Conservation (phyloP, 2,329 filamentous ascomycete genomes). For the Gnomoniopsis sp. region DNA sequence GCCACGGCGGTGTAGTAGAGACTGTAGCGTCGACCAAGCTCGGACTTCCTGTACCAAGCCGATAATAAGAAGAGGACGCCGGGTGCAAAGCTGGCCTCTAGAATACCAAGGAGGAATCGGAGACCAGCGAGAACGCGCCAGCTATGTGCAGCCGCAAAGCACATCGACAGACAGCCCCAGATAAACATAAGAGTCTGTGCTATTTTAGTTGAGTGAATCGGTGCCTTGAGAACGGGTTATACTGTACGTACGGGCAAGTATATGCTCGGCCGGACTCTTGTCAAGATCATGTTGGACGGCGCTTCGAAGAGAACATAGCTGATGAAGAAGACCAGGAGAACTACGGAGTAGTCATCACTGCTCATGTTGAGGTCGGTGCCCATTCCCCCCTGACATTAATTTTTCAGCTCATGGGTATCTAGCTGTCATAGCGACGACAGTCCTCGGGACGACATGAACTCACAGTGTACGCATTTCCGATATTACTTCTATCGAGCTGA, state of each 20-base stretch:
- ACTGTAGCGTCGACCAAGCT: slow-evolving; percentile 8
- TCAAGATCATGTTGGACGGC: slow-evolving; percentile 43
- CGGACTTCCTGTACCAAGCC: slow-evolving; percentile 55
- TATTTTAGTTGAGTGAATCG: neutral
- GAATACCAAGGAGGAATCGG: slow-evolving; percentile 48
- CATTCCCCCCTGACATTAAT: slow-evolving; percentile 27
- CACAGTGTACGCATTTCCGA: slow-evolving; percentile 39
- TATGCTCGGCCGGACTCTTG: slow-evolving; percentile 35
- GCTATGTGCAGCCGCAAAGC: slow-evolving; percentile 35
- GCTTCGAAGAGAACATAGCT: slow-evolving; percentile 43
- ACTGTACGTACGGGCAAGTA: slow-evolving; percentile 30
- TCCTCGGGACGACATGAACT: neutral
- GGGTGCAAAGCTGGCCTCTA: slow-evolving; percentile 55
- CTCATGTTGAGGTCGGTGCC: slow-evolving; percentile 36
- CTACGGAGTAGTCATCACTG: slow-evolving; percentile 39
- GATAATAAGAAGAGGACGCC: slow-evolving; percentile 58
- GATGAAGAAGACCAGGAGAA: slow-evolving; percentile 35
- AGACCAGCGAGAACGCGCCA: slow-evolving; percentile 24
- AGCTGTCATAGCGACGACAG: neutral
- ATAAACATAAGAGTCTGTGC: slow-evolving; percentile 30
- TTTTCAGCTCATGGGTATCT: neutral
- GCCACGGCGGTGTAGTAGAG: slow-evolving; percentile 20
- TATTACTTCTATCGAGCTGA: slow-evolving; percentile 10
- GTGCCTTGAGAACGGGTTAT: too few relatives aligned
- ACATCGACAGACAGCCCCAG: slow-evolving; percentile 37